Evolutionary conservation across 2,329 filamentous ascomycete genomes (phyloP).

Genomic region (Didymella segeticola): DNA sequence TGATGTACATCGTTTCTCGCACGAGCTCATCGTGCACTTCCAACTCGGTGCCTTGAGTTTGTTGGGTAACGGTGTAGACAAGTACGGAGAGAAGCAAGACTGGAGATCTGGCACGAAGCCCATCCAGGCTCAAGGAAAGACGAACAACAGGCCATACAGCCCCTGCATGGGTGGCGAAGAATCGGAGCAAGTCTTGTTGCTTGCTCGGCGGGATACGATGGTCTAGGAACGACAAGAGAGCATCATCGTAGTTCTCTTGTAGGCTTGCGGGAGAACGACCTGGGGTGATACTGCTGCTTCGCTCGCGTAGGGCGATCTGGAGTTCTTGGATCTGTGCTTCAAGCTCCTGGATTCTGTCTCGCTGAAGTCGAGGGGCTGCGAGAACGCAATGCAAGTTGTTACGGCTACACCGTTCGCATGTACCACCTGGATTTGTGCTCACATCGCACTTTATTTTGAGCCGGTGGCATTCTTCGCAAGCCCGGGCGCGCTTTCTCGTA

Average conservation of each 20-base stretch:
- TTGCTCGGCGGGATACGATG: constrained; percentile 25
- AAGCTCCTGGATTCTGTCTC: constrained; percentile 36
- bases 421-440: constrained; percentile 19
- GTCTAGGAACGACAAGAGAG: constrained; percentile 31
- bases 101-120: constrained; percentile 31
- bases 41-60: constrained; percentile 26
- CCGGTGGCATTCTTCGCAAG: constrained; percentile 40
- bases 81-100: constrained; percentile 31
- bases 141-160: constrained; percentile 29
- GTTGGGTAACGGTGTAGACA: constrained; percentile 28
- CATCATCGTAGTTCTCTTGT: constrained; percentile 22
- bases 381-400: constrained; percentile 32
- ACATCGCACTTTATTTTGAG: constrained; percentile 42
- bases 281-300: constrained; percentile 24
- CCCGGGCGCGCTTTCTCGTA: constrained; percentile 34
- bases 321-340: constrained; percentile 35
- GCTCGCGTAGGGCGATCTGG: constrained; percentile 22
- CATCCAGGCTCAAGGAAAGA: constrained; percentile 17
- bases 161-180: constrained; percentile 25
- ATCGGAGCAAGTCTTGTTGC: constrained; percentile 29
- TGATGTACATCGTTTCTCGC: constrained; percentile 28
- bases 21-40: constrained; percentile 37
- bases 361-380: constrained; percentile 36
- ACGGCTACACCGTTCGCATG: constrained; percentile 35
- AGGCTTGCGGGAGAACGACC: constrained; percentile 26